These are phyloP conservation scores for Ceratocystis papillata DNA, from an alignment of 2,329 filamentous ascomycete genomes.

Conservation along the genomic window DNA sequence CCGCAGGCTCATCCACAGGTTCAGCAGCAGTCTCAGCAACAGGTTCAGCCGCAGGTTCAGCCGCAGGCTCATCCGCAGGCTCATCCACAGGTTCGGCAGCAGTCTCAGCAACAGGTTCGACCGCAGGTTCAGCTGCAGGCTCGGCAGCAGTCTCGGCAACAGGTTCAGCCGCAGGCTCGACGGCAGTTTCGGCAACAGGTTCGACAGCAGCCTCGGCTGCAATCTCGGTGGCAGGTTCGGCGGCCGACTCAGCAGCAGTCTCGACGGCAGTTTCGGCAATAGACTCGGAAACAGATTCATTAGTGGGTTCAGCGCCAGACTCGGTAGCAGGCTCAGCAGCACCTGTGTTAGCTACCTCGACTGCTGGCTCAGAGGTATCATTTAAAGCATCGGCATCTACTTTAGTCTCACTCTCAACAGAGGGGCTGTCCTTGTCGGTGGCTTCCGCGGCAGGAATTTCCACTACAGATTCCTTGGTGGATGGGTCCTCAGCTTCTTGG, in stretches of 20 bases:
- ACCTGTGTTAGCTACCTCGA: neutral
- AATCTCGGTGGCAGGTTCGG: neutral
- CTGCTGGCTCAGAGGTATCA: neutral
- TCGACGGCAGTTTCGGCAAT: neutral
- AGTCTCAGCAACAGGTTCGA: too few species aligned
- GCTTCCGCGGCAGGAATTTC: neutral
- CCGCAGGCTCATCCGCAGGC: too few species aligned
- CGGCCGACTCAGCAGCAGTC: neutral
- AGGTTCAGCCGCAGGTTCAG: too few species aligned
- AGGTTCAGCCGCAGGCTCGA: too few species aligned
- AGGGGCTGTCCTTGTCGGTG: too few species aligned
- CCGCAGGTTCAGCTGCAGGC: too few species aligned
- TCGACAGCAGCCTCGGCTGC: neutral
- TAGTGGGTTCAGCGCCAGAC: neutral
- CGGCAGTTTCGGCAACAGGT: too few species aligned
- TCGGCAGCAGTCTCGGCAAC: too few species aligned
- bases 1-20: too few species aligned
- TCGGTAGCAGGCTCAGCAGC: neutral
- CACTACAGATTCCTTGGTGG: neutral
- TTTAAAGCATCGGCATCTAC: neutral
- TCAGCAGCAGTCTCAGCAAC: too few species aligned
- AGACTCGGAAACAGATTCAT: neutral
- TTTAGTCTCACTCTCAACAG: neutral
- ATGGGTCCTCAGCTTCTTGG: neutral
- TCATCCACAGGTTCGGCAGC: too few species aligned